Conservation (phyloP, 2,329 filamentous ascomycete species). For the Chlorencoelia australis region DNA sequence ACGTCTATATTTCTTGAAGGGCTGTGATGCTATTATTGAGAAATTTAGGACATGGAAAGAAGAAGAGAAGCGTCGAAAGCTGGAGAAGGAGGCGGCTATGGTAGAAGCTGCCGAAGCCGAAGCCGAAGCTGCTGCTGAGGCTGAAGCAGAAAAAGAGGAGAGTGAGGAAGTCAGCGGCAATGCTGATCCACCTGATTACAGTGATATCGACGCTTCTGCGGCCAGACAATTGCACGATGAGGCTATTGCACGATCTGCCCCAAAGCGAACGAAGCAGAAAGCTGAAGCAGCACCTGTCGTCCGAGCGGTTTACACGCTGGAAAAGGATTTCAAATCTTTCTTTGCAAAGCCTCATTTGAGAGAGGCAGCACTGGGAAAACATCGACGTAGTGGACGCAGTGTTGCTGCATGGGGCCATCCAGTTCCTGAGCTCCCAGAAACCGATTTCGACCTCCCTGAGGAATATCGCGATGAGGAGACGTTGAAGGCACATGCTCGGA, state of each 20-base stretch:
- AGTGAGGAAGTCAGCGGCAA: constrained; percentile 29
- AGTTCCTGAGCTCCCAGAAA: constrained; percentile 60
- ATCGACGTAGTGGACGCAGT: constrained; percentile 58
- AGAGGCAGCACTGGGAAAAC: constrained; percentile 65
- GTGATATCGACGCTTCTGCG: constrained; percentile 59
- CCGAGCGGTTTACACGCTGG: constrained; percentile 24
- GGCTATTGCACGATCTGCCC: constrained; percentile 26
- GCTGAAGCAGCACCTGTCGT: constrained; percentile 6
- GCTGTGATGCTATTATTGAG: constrained; percentile 70
- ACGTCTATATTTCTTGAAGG: constrained; percentile 71
- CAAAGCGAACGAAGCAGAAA: constrained; percentile 12
- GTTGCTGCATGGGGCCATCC: constrained; percentile 73
- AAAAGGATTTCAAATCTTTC: constrained; percentile 72
- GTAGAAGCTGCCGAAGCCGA: constrained; percentile 37
- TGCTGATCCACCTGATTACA: constrained; percentile 45
- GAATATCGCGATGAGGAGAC: constrained; percentile 38
- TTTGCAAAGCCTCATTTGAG: constrained; percentile 63
- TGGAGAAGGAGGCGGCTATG: constrained; percentile 59
- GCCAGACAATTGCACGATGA: constrained; percentile 59
- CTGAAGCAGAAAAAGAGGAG: constrained; percentile 40
- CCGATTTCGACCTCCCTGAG: constrained; percentile 66
- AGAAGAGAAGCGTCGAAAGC: constrained; percentile 75
- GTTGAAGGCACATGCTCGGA: constrained; percentile 49
- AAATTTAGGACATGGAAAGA: constrained; percentile 85
- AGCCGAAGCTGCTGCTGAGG: constrained; percentile 23